These are phyloP conservation scores for Pulveroboletus ravenelii DNA, from an alignment of 768 basidiomycete species.

Conservation along the genomic window DNA sequence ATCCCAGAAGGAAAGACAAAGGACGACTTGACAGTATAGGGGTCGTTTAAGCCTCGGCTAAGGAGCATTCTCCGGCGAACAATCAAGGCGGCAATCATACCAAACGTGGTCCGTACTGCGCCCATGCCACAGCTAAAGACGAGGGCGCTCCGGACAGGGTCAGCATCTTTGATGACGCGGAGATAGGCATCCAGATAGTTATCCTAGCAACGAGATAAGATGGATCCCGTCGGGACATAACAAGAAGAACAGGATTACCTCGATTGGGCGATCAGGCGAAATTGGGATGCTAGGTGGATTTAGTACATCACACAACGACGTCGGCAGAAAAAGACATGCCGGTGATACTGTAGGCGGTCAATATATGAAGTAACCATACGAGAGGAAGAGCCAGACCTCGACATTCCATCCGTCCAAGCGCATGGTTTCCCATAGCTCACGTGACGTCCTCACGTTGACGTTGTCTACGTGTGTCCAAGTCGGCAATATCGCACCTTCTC, in stretches of 20 bases:
- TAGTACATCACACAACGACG: constrained; percentile 2
- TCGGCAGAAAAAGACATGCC: constrained; percentile 39
- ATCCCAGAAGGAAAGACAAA: constrained; percentile 11
- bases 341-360: constrained; percentile 56
- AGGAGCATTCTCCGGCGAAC: constrained; percentile 74
- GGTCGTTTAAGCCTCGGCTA: constrained; percentile 64
- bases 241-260: constrained; percentile 42
- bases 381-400: constrained; percentile 47
- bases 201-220: constrained; percentile 43
- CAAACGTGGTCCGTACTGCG: constrained; percentile 92
- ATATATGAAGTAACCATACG: constrained; percentile 2
- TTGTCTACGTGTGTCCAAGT: constrained; percentile 92
- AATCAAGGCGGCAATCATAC: constrained; percentile 91
- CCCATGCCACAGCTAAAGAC: constrained; percentile 98
- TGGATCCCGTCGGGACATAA: neutral
- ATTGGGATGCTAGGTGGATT: constrained; percentile 75
- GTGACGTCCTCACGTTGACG: constrained; percentile 77
- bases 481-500: constrained; percentile 78
- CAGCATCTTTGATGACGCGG: constrained; percentile 68
- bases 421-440: constrained; percentile 82
- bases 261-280: constrained; percentile 85
- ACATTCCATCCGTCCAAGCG: constrained; percentile 84
- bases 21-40: constrained; percentile 52
- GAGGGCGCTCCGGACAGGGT: constrained; percentile 75
- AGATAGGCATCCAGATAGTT: constrained; percentile 96